Percentiles rank a stretch among this genome's conserved stretches.
Evolutionary conservation across 169 alveolate species (phyloP).

Genomic region (Cryptosporidium ubiquitum): DNA sequence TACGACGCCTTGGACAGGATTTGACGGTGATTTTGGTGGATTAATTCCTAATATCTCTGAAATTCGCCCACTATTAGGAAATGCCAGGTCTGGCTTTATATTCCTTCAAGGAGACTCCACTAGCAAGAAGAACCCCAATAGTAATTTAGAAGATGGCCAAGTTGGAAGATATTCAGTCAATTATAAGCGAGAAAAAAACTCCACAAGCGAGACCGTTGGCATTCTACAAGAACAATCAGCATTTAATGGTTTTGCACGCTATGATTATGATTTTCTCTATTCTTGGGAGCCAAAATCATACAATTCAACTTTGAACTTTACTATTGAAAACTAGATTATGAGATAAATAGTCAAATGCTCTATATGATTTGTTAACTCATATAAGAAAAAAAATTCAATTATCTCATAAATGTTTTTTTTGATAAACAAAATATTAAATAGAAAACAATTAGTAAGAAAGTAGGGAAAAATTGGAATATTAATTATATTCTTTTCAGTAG

Average conservation of each 20-base stretch:
- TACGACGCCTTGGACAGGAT: constrained; percentile 57
- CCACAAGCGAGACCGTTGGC: constrained; percentile 27
- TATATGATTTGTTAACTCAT: no score
- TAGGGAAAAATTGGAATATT: background rate
- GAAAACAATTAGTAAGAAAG: background rate
- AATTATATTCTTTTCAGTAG: background rate
- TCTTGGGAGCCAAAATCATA: constrained; percentile 62
- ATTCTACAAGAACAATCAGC: constrained; percentile 22
- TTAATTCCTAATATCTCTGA: constrained; percentile 51
- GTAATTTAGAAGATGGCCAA: constrained; percentile 48
- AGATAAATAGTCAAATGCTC: background rate
- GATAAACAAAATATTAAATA: background rate
- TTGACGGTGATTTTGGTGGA: constrained; percentile 28
- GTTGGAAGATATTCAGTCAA: constrained; percentile 50
- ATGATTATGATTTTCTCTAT: constrained; percentile 54
- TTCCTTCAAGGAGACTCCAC: constrained; percentile 56
- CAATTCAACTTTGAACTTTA: constrained; percentile 1
- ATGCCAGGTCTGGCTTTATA: constrained; percentile 33
- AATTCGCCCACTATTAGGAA: background rate
- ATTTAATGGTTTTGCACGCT: background rate
- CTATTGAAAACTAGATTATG: background rate
- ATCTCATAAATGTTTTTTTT: no score
- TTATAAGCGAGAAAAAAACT: constrained; percentile 10
- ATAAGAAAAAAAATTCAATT: no score
- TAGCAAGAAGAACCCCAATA: background rate